Conservation (phyloP, 1,284 basidiomycete species). For the Cutaneotrichosporon dermatis region DNA sequence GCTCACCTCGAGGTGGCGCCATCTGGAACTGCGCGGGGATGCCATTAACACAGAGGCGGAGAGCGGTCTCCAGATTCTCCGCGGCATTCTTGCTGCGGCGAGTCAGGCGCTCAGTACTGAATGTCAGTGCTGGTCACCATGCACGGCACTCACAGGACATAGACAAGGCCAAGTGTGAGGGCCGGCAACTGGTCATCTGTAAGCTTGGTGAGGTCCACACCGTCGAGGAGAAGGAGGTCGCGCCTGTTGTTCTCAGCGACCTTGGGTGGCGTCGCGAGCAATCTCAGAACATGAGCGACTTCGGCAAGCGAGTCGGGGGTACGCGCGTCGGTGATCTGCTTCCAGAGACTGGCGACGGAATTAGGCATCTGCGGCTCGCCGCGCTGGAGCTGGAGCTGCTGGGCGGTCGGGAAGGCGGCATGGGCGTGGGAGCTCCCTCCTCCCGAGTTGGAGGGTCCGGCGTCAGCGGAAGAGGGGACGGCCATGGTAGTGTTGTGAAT, state of each 20-base stretch:
- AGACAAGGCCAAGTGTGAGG: constrained; percentile 28
- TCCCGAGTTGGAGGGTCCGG: too few species aligned
- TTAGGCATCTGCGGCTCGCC: not conserved
- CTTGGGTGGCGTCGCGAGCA: not conserved
- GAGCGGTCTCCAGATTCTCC: constrained; percentile 13
- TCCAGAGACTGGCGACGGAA: not conserved
- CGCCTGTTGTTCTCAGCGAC: not conserved
- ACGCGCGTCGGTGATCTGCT: constrained; percentile 1
- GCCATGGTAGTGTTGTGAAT: too few species aligned
- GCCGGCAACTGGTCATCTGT: constrained; percentile 16
- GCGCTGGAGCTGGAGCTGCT: not conserved
- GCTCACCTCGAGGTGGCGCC: not conserved
- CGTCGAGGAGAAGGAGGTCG: not conserved
- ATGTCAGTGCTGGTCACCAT: not conserved
- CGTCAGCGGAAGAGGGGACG: too few species aligned
- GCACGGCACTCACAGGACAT: constrained; percentile 29
- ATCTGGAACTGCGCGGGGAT: constrained; percentile 15
- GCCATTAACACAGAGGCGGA: constrained; percentile 13
- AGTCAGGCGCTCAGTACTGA: constrained; percentile 8
- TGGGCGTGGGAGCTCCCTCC: not conserved
- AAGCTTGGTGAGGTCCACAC: constrained; percentile 15
- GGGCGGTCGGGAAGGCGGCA: not conserved
- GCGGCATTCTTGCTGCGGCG: not conserved
- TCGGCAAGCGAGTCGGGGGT: not conserved
- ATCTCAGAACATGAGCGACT: not conserved